Evolutionary conservation across 345 rosid species (phyloP).

Genomic region (Eucalyptus pauciflora): DNA sequence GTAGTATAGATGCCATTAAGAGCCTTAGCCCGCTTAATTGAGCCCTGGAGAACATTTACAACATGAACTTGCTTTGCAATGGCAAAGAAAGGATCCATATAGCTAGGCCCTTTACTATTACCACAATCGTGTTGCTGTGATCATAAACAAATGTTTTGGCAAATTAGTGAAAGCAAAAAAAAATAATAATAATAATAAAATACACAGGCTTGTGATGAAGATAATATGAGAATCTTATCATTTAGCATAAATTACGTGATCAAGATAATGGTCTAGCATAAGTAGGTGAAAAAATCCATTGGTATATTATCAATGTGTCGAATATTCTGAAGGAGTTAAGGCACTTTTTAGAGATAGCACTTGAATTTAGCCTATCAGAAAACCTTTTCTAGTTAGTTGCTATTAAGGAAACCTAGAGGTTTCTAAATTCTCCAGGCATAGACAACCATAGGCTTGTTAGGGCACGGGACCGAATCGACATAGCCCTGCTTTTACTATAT

Average conservation of each 20-base stretch:
- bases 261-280: background rate
- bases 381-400: background rate
- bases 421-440: background rate
- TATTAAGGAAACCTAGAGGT: background rate
- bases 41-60: background rate
- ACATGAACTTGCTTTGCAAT: background rate
- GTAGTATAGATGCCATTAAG: no score
- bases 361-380: background rate
- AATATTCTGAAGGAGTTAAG: background rate
- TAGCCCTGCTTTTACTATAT: background rate
- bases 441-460: no score
- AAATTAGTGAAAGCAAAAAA: no score
- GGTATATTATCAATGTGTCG: background rate
- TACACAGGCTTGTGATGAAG: no score
- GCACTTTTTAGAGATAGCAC: background rate
- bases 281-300: no score
- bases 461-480: background rate
- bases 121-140: no score
- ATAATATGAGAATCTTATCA: background rate
- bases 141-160: background rate
- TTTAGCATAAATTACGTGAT: background rate
- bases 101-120: background rate
- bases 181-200: no score
- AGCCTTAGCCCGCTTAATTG: no score
- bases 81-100: background rate